Evolutionary conservation across 257 asterid genomes (phyloP).

Genomic region (Capsicum chinense): DNA sequence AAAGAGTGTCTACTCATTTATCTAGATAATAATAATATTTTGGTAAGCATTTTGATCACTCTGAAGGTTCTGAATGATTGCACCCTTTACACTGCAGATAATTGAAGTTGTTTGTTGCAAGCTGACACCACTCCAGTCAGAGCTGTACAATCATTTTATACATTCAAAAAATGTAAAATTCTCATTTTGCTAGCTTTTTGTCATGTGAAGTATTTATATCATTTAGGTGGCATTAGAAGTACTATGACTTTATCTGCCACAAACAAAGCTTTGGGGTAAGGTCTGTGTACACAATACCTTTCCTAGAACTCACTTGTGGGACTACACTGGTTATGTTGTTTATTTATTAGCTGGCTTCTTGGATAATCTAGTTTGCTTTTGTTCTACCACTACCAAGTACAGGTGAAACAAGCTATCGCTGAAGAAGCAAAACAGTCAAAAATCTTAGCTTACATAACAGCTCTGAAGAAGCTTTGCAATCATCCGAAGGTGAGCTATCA

Average conservation of each 20-base stretch:
- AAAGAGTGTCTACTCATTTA: slow-evolving; percentile 10
- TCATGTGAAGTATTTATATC: slow-evolving; percentile 29
- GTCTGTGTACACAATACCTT: too few relatives aligned
- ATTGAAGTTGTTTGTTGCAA: slow-evolving; percentile 97
- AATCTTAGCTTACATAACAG: slow-evolving; percentile 92
- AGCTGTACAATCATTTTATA: slow-evolving; percentile 84
- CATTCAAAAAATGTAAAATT: slow-evolving; percentile 89
- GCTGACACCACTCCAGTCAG: slow-evolving; percentile 81
- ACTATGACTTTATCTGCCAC: too few relatives aligned
- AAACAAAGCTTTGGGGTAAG: too few relatives aligned
- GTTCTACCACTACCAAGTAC: slow-evolving; percentile 37
- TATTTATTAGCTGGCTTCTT: neutral
- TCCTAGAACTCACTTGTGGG: too few relatives aligned
- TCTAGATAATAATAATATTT: neutral
- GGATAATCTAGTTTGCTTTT: slow-evolving; percentile 26
- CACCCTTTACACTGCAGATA: slow-evolving; percentile 54
- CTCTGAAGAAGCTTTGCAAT: slow-evolving; percentile 96
- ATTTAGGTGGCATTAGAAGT: neutral
- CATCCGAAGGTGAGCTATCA: slow-evolving; percentile 83
- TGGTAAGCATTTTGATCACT: neutral
- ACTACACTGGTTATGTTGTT: too few relatives aligned
- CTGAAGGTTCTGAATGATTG: neutral
- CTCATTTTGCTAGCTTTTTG: slow-evolving; percentile 28
- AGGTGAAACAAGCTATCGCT: slow-evolving; percentile 90
- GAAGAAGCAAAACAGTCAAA: slow-evolving; percentile 81